Conservation (phyloP, 1,284 basidiomycete species). For the Limonomyces culmigenus region DNA sequence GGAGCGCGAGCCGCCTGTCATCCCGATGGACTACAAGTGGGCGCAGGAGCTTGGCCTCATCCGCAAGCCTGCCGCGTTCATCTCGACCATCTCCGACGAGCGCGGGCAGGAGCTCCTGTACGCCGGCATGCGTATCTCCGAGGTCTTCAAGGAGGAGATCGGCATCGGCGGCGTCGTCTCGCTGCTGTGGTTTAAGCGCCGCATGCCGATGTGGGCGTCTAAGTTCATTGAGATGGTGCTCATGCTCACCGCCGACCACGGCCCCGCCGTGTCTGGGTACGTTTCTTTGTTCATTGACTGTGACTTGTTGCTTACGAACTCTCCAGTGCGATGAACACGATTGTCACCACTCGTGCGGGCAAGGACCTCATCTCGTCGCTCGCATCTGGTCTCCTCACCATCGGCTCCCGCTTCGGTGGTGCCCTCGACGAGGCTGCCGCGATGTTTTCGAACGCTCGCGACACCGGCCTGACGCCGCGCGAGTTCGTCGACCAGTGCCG, state of each 20-base stretch:
- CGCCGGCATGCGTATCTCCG: constrained; percentile 97
- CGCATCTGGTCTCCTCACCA: constrained; percentile 91
- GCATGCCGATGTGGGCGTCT: constrained; percentile 69
- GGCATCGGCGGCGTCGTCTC: constrained; percentile 95
- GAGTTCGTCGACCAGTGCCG: constrained; percentile 96
- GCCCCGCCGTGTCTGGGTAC: constrained; percentile 78
- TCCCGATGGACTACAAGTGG: constrained; percentile 99
- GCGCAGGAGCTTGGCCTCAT: constrained; percentile 96
- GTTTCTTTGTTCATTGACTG: constrained; percentile 7
- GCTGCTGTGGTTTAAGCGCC: constrained; percentile 96
- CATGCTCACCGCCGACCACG: constrained; percentile 98
- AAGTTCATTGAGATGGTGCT: constrained; percentile 99
- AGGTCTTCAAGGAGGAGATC: constrained; percentile 96
- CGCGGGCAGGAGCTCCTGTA: constrained; percentile 97
- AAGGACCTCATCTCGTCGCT: constrained; percentile 97
- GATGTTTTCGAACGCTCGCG: constrained; percentile 88
- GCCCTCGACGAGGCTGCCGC: constrained; percentile 95
- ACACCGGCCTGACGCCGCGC: constrained; percentile 84
- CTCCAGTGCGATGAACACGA: constrained; percentile 95
- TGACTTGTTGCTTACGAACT: background rate
- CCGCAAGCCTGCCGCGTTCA: constrained; percentile 97
- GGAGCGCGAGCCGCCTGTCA: constrained; percentile 85
- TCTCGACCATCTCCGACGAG: constrained; percentile 99
- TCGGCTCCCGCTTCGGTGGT: constrained; percentile 97
- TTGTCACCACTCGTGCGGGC: constrained; percentile 95